These are phyloP conservation scores for Aschersonia sp. DNA, from an alignment of 2,329 filamentous ascomycete species.

Conservation along the genomic window DNA sequence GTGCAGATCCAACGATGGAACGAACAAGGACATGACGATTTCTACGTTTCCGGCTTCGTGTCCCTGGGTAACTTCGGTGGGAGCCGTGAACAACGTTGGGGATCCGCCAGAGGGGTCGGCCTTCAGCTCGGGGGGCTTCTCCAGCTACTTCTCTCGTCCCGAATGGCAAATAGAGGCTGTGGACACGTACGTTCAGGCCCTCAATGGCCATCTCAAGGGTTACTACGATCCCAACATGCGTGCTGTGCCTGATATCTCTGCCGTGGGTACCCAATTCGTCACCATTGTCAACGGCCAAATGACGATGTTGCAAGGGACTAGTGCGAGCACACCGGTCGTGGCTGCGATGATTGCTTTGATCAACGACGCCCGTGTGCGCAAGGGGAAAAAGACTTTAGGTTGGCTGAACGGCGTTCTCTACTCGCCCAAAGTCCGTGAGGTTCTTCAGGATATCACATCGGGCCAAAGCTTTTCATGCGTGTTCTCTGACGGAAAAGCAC, in stretches of 20 bases:
- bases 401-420: slow-evolving; percentile 39
- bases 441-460: slow-evolving; percentile 25
- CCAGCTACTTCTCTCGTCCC: slow-evolving; percentile 30
- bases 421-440: slow-evolving; percentile 17
- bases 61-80: slow-evolving; percentile 53
- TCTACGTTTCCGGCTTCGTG: slow-evolving; percentile 52
- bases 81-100: slow-evolving; percentile 32
- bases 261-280: slow-evolving; percentile 42
- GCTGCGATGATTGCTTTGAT: slow-evolving; percentile 38
- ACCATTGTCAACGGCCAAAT: slow-evolving; percentile 16
- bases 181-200: slow-evolving; percentile 20
- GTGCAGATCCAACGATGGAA: slow-evolving; percentile 45
- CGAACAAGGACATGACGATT: slow-evolving; percentile 37
- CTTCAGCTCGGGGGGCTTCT: slow-evolving; percentile 39
- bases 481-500: slow-evolving; percentile 16
- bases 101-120: slow-evolving; percentile 24
- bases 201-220: slow-evolving; percentile 26
- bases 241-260: slow-evolving; percentile 35
- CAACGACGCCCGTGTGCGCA: slow-evolving; percentile 35
- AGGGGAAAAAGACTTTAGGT: slow-evolving; percentile 32
- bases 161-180: slow-evolving; percentile 29
- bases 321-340: slow-evolving; percentile 38
- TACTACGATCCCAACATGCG: slow-evolving; percentile 31
- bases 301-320: slow-evolving; percentile 25
- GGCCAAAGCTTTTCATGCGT: slow-evolving; percentile 26